Conservation (phyloP, 1,284 basidiomycete genomes). For the Cutaneotrichosporon mucoides region DNA sequence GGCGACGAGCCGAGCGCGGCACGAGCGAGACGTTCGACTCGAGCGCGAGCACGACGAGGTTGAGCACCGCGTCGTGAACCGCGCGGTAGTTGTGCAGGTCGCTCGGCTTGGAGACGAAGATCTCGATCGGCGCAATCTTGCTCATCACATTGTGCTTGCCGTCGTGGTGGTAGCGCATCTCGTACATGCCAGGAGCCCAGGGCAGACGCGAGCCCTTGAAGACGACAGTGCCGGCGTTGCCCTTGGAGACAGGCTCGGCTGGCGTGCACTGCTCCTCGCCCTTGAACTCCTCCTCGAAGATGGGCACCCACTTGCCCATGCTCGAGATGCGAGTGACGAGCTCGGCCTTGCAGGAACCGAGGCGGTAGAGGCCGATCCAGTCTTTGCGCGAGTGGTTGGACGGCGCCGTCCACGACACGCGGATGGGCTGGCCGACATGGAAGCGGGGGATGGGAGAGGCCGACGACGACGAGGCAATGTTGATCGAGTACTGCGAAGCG, state of each 20-base stretch:
- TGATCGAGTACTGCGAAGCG: conserved; percentile 68
- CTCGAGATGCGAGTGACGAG: conserved; percentile 82
- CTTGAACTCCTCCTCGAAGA: conserved; percentile 88
- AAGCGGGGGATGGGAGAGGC: conserved; percentile 56
- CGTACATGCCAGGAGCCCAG: conserved; percentile 82
- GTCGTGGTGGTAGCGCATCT: conserved; percentile 77
- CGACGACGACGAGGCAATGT: conserved; percentile 52
- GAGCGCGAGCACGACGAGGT: conserved; percentile 78
- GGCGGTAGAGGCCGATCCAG: conserved; percentile 94
- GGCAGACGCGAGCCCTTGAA: conserved; percentile 77
- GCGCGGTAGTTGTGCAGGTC: conserved; percentile 59
- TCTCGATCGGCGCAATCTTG: conserved; percentile 74
- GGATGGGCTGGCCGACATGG: conserved; percentile 87
- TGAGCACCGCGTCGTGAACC: conserved; percentile 63
- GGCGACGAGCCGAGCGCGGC: conserved; percentile 57
- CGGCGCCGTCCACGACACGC: conserved; percentile 81
- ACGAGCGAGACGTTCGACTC: conserved; percentile 78
- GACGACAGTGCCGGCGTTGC: conserved; percentile 61
- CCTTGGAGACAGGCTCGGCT: conserved; percentile 36
- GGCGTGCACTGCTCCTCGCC: conserved; percentile 67
- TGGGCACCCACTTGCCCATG: conserved; percentile 86
- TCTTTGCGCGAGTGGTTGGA: conserved; percentile 84
- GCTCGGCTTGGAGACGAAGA: conserved; percentile 53
- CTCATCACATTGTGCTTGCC: conserved; percentile 96
- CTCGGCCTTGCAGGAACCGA: conserved; percentile 77